Evolutionary conservation across 805 yeast species (phyloP).

Genomic region (Monosporozyma solicola): DNA sequence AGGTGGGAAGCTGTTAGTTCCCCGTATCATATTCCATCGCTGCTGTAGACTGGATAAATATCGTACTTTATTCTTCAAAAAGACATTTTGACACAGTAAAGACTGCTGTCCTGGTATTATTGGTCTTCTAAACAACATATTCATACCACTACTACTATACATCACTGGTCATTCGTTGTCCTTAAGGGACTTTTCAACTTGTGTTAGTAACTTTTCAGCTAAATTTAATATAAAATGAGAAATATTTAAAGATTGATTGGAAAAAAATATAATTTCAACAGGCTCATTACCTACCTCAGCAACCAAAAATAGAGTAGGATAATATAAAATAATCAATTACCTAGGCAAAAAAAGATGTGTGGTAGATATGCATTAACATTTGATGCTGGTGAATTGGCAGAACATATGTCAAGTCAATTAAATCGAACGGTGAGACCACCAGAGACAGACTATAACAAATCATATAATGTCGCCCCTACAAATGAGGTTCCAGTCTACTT

Average conservation of each 20-base stretch:
- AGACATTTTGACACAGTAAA: not conserved
- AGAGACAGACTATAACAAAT: conserved; percentile 8
- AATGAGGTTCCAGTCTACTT: conserved; percentile 36
- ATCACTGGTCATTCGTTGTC: not conserved
- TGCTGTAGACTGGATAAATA: not conserved
- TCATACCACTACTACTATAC: not conserved
- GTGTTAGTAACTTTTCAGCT: not conserved
- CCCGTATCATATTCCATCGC: not conserved
- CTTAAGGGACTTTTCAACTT: not conserved
- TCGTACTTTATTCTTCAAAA: not conserved
- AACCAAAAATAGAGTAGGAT: not conserved
- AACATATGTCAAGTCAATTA: conserved; percentile 11
- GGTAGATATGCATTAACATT: conserved; percentile 48
- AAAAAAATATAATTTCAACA: too few relatives aligned
- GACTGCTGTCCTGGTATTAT: not conserved
- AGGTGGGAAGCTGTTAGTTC: not conserved
- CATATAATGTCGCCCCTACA: conserved; percentile 60
- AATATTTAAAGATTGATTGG: too few relatives aligned
- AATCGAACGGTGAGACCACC: conserved; percentile 1
- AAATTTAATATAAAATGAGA: too few relatives aligned
- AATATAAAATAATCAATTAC: not conserved
- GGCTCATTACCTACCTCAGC: not conserved
- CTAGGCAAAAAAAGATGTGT: conserved; percentile 38
- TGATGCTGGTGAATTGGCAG: conserved; percentile 16
- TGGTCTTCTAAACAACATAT: not conserved